Evolutionary conservation across 345 rosid species (phyloP).

Genomic region (Mallotus nudiflorus): DNA sequence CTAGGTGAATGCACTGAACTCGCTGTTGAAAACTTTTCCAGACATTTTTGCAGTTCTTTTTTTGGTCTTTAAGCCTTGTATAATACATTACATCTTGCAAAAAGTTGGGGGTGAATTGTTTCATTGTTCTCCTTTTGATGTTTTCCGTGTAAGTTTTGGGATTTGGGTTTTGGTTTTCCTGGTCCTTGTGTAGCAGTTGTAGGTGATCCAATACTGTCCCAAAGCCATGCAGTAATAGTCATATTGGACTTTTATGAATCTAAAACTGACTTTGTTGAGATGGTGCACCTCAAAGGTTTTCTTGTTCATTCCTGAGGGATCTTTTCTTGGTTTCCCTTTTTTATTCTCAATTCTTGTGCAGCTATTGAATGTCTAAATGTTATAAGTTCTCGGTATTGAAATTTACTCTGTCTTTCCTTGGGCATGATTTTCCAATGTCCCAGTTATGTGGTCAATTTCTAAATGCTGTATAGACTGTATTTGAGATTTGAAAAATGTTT

Average conservation of each 20-base stretch:
- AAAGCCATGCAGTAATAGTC: neutral
- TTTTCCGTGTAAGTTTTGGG: neutral
- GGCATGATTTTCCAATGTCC: neutral
- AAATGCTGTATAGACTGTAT: neutral
- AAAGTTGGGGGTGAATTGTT: neutral
- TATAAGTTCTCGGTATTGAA: neutral
- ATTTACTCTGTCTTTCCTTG: neutral
- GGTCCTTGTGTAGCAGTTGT: neutral
- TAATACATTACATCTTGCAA: no score
- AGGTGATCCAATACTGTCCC: neutral
- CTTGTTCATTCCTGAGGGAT: neutral
- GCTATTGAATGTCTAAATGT: neutral
- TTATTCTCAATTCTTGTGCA: neutral
- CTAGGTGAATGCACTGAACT: no score
- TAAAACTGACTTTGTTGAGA: neutral
- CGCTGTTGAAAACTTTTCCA: no score
- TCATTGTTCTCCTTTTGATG: neutral
- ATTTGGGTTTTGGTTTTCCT: neutral
- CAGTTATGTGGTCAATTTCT: neutral
- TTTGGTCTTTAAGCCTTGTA: no score
- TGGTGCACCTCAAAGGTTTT: neutral
- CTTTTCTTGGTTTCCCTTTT: neutral
- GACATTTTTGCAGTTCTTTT: no score
- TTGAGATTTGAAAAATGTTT: neutral
- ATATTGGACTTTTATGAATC: neutral